Conservation (phyloP, 2,329 filamentous ascomycete species). For the Hirsutella rhossiliensis region DNA sequence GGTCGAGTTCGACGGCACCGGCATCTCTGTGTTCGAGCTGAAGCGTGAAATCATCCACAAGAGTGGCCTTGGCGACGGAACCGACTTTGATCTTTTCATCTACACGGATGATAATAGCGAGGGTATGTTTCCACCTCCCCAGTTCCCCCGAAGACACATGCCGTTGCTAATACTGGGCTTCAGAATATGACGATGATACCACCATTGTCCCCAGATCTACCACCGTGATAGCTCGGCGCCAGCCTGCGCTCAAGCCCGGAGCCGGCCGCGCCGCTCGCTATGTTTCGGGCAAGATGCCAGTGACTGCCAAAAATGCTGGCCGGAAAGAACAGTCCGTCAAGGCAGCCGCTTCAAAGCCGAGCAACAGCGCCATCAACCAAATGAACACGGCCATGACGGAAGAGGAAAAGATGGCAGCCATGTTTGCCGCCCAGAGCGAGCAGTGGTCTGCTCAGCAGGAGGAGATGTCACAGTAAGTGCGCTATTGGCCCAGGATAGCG, state of each 20-base stretch:
- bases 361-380: constrained; percentile 46
- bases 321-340: constrained; percentile 54
- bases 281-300: constrained; percentile 90
- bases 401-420: constrained; percentile 84
- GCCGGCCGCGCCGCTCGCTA: constrained; percentile 88
- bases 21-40: constrained; percentile 95
- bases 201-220: constrained; percentile 94
- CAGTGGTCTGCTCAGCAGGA: constrained; percentile 92
- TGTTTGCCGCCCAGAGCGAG: constrained; percentile 80
- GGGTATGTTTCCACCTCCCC: constrained; percentile 44
- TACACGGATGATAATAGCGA: constrained; percentile 86
- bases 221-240: constrained; percentile 77
- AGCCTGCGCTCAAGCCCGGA: constrained; percentile 74
- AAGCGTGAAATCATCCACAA: constrained; percentile 97
- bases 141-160: neutral
- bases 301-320: constrained; percentile 70
- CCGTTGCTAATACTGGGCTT: constrained; percentile 13
- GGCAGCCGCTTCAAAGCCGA: constrained; percentile 39
- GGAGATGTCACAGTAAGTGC: constrained; percentile 68
- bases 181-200: constrained; percentile 96
- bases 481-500: neutral
- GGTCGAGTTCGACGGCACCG: constrained; percentile 93
- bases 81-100: constrained; percentile 91
- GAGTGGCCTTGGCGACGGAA: constrained; percentile 86
- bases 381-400: constrained; percentile 78